A percentile compares a stretch with the other conserved stretches of the same genome.
These are phyloP conservation scores for Aureobasidium sp. DNA, from an alignment of 2,329 filamentous ascomycete species.

Conservation along the genomic window DNA sequence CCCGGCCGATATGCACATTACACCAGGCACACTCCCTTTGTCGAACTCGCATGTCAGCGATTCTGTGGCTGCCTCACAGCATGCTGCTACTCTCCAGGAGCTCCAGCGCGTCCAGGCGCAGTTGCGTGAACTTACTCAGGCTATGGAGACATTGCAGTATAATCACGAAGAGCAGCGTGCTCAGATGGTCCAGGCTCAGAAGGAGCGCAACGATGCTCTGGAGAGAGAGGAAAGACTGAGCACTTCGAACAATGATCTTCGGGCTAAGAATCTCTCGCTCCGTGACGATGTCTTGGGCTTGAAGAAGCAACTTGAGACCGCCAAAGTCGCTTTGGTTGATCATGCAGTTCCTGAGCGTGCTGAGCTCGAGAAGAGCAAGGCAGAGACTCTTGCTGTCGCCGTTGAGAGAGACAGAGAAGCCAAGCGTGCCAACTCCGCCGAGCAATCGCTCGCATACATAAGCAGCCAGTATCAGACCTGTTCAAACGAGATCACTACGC, in stretches of 20 bases:
- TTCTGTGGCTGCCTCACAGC: constrained; percentile 27
- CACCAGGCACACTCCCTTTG: constrained; percentile 14
- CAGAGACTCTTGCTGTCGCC: constrained; percentile 15
- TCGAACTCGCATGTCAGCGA: constrained; percentile 32
- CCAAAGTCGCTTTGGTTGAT: constrained; percentile 23
- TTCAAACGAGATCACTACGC: constrained; percentile 41
- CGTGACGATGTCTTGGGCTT: constrained; percentile 24
- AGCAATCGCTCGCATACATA: constrained; percentile 52
- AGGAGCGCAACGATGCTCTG: constrained; percentile 25
- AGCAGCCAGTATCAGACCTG: constrained; percentile 55
- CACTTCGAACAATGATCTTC: not conserved
- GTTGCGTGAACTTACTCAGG: constrained; percentile 25
- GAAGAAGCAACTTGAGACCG: constrained; percentile 26
- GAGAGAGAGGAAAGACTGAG: constrained; percentile 12
- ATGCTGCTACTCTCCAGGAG: not conserved
- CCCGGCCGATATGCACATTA: constrained; percentile 31
- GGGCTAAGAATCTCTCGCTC: constrained; percentile 15
- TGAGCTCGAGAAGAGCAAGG: constrained; percentile 26
- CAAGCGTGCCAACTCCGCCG: constrained; percentile 31
- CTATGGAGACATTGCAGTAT: constrained; percentile 28
- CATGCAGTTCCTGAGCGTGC: constrained; percentile 28
- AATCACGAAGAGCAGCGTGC: constrained; percentile 28
- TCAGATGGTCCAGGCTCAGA: constrained; percentile 21
- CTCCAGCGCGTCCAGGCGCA: constrained; percentile 10
- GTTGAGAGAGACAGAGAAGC: constrained; percentile 24